These are phyloP conservation scores for Pisolithus sp. DNA, from an alignment of 768 basidiomycete genomes.

Conservation along the genomic window DNA sequence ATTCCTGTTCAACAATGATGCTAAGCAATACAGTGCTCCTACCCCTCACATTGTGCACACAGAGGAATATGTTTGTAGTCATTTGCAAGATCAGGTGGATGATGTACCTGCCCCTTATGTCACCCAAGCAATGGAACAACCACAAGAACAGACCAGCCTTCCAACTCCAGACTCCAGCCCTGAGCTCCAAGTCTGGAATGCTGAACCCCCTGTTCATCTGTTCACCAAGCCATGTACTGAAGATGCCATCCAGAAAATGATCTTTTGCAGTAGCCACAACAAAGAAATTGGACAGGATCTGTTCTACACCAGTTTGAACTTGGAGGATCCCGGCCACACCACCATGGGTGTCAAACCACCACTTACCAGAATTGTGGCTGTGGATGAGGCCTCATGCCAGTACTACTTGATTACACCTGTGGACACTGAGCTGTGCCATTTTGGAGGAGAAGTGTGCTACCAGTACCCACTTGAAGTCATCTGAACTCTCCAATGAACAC, in stretches of 20 bases:
- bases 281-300: no score
- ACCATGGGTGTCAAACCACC: not conserved
- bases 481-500: constrained; percentile 4
- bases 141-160: not conserved
- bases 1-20: not conserved
- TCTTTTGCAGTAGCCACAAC: constrained; percentile 1
- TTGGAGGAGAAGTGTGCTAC: not conserved
- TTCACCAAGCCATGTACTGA: not conserved
- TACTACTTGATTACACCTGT: constrained; percentile 5
- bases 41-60: not conserved
- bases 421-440: not conserved
- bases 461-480: constrained; percentile 9
- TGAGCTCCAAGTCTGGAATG: not conserved
- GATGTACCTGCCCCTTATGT: no score
- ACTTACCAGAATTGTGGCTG: not conserved
- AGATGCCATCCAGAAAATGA: not conserved
- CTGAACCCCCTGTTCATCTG: not conserved
- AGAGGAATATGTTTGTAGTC: no score
- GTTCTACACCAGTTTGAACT: not conserved
- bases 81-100: not conserved
- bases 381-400: constrained; percentile 3
- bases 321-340: not conserved
- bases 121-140: no score
- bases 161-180: not conserved
- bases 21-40: not conserved